Conservation (phyloP, 495 filamentous ascomycete species). For the Talaromyces borbonicus region DNA sequence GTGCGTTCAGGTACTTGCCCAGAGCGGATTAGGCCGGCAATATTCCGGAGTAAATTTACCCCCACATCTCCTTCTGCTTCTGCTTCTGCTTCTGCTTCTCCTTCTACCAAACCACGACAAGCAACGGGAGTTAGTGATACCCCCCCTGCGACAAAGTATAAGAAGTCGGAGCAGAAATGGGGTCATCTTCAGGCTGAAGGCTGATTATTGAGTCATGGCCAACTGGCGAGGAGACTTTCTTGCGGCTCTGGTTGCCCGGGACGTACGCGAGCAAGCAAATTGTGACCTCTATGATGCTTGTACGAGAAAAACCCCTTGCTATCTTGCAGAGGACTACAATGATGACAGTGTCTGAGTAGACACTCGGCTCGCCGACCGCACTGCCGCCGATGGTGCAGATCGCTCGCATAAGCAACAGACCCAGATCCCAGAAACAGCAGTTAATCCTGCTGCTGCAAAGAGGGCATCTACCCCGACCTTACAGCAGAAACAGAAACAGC, state of each 20-base stretch:
- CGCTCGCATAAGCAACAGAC: slow-evolving; percentile 19
- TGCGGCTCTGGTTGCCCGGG: slow-evolving; percentile 42
- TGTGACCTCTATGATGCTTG: slow-evolving; percentile 47
- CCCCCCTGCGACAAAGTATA: too few relatives aligned
- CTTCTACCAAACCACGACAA: too few relatives aligned
- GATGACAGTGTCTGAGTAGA: slow-evolving; percentile 30
- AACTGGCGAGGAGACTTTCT: slow-evolving; percentile 51
- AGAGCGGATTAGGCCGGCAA: not conserved
- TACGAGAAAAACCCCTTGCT: slow-evolving; percentile 19
- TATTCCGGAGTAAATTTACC: too few relatives aligned
- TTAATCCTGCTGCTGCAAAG: not conserved
- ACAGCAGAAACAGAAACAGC: slow-evolving; percentile 17
- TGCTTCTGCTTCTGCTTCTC: too few relatives aligned
- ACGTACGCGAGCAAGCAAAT: slow-evolving; percentile 49
- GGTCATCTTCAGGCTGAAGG: too few relatives aligned
- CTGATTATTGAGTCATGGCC: slow-evolving; percentile 23
- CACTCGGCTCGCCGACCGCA: slow-evolving; percentile 59
- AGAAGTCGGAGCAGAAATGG: too few relatives aligned
- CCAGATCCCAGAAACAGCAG: slow-evolving; percentile 22
- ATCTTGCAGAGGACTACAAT: not conserved
- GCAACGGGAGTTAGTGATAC: too few relatives aligned
- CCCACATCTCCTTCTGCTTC: too few relatives aligned
- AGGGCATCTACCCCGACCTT: slow-evolving; percentile 10
- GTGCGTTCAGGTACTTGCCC: slow-evolving; percentile 2
- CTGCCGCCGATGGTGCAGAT: slow-evolving; percentile 24